Conservation (phyloP, 2,329 filamentous ascomycete species). For the Diaporthe eres region DNA sequence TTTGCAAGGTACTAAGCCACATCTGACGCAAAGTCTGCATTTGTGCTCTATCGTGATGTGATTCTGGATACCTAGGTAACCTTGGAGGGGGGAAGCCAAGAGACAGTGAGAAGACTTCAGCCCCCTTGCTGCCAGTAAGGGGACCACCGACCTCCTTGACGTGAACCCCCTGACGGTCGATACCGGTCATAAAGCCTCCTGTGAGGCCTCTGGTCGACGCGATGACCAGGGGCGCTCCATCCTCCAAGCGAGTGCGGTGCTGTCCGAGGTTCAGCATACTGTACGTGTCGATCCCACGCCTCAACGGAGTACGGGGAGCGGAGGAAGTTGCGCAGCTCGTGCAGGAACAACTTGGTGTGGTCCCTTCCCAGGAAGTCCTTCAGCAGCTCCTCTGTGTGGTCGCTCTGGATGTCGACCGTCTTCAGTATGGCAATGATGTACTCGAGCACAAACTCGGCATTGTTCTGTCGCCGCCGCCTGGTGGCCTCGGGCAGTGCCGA, state of each 20-base stretch:
- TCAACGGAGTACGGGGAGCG: slow-evolving; percentile 81
- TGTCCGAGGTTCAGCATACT: slow-evolving; percentile 66
- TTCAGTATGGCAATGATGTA: slow-evolving; percentile 89
- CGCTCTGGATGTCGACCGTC: slow-evolving; percentile 83
- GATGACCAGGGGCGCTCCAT: neutral
- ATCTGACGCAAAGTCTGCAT: neutral
- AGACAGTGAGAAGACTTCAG: neutral
- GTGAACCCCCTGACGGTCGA: slow-evolving; percentile 8
- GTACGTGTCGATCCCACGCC: slow-evolving; percentile 85
- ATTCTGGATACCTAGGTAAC: neutral
- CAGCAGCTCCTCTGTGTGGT: slow-evolving; percentile 84
- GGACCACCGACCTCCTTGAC: slow-evolving; percentile 21
- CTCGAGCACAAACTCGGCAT: slow-evolving; percentile 87
- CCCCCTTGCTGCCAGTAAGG: slow-evolving; percentile 30
- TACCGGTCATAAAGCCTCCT: slow-evolving; percentile 38
- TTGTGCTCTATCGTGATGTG: neutral
- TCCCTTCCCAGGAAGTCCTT: slow-evolving; percentile 83
- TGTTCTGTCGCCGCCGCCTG: slow-evolving; percentile 61
- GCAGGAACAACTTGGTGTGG: slow-evolving; percentile 82
- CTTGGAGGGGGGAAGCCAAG: neutral
- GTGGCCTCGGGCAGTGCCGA: slow-evolving; percentile 44
- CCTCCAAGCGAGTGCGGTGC: neutral
- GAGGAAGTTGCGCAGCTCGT: slow-evolving; percentile 87
- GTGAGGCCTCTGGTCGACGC: slow-evolving; percentile 7
- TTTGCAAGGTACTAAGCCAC: neutral